phyloP scores from a whole-genome alignment of 1,139 yeast species.

The Magnusiomyces suaveolens region DNA sequence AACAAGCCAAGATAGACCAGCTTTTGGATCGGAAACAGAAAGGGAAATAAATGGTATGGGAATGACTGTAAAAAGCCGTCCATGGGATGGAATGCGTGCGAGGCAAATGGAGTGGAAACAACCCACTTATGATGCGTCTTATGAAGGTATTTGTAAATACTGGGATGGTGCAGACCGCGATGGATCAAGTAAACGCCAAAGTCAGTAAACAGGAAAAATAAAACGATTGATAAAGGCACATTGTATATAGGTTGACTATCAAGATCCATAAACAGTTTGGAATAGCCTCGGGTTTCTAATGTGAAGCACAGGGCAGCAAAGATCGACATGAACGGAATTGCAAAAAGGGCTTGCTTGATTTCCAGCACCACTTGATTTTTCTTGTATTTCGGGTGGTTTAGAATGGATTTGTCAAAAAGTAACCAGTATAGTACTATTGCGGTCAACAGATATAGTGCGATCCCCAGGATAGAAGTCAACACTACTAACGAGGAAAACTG shows the following conservation, averaged over 20 bases:
- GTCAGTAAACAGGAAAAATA: conserved; percentile 84
- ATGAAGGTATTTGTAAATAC: conserved; percentile 74
- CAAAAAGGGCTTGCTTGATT: conserved; percentile 61
- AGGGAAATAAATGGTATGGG: conserved; percentile 87
- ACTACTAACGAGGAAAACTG: conserved; percentile 60
- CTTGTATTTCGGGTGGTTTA: conserved; percentile 91
- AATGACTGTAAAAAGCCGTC: conserved; percentile 90
- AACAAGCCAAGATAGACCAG: conserved; percentile 69
- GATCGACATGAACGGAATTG: conserved; percentile 83
- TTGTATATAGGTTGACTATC: conserved; percentile 62
- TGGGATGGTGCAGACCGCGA: conserved; percentile 87
- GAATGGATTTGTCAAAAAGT: conserved; percentile 77
- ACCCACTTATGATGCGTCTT: conserved; percentile 99
- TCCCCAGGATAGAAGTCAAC: conserved; percentile 75
- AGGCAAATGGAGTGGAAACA: conserved; percentile 95
- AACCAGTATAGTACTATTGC: conserved; percentile 67
- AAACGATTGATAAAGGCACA: conserved; percentile 54
- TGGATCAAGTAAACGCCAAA: conserved; percentile 85
- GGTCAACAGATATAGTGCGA: conserved; percentile 64
- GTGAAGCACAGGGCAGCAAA: conserved; percentile 86
- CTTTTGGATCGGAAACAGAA: conserved; percentile 86
- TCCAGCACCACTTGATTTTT: conserved; percentile 86
- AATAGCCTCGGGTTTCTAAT: conserved; percentile 72
- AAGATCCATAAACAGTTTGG: conserved; percentile 60
- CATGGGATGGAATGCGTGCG: conserved; percentile 97